A percentile compares a stretch with the other conserved stretches of the same genome.
Conservation (phyloP, 352 stramenopile species). For the Phytopythium chamaehyphon region DNA sequence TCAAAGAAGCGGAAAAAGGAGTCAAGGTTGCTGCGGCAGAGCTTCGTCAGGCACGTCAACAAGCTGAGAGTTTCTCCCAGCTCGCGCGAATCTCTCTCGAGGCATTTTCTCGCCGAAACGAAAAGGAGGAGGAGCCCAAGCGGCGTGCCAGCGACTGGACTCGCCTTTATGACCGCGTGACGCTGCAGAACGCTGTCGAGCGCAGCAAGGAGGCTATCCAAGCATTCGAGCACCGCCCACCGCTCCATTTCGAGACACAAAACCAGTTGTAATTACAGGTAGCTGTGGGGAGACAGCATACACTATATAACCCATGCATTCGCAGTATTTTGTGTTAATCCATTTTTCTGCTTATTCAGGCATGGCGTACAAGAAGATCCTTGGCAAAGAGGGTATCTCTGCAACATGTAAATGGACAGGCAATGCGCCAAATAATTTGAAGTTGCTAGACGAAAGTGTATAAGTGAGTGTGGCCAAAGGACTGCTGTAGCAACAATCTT, state of each 20-base stretch:
- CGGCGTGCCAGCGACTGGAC: conserved; percentile 39
- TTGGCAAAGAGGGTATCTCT: no score
- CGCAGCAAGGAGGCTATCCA: conserved; percentile 57
- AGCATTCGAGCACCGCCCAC: conserved; percentile 11
- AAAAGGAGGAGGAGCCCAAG: conserved; percentile 9
- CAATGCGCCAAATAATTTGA: no score
- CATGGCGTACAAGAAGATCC: no score
- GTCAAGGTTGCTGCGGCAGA: conserved; percentile 58
- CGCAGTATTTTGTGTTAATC: no score
- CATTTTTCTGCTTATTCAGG: no score
- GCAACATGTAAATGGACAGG: no score
- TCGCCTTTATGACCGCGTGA: conserved; percentile 61
- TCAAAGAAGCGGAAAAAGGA: conserved; percentile 71
- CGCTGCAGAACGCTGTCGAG: conserved; percentile 62
- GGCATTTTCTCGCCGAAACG: conserved; percentile 34
- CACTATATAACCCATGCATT: no score
- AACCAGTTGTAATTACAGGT: conserved; percentile 1
- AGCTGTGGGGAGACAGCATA: neutral
- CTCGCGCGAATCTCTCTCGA: conserved; percentile 67
- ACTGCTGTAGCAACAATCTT: no score
- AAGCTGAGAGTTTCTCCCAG: conserved; percentile 72
- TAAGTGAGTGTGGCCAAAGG: no score
- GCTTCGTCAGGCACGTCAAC: conserved; percentile 67
- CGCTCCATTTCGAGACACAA: conserved; percentile 3
- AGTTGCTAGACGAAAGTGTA: no score